Conservation (phyloP, 2,329 filamentous ascomycete species). For the Aspergillaceae sp. region DNA sequence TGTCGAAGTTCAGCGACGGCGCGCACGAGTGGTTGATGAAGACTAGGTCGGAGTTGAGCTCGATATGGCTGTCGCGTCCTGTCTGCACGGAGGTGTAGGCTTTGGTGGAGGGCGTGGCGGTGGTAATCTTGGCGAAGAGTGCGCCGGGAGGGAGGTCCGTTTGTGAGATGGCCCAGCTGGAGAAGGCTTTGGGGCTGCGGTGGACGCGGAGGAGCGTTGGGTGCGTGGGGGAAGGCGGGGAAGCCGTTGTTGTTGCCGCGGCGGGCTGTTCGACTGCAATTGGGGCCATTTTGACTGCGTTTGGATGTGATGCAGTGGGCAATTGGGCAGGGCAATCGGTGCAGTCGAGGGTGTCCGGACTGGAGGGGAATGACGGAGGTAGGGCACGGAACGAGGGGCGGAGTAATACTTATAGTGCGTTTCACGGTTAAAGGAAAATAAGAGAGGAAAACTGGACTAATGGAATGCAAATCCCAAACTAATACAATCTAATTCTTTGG, state of each 20-base stretch:
- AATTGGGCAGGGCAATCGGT: background rate
- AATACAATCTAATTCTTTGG: too few relatives aligned
- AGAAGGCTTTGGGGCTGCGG: constrained; percentile 26
- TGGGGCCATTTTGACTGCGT: constrained; percentile 12
- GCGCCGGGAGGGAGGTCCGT: constrained; percentile 43
- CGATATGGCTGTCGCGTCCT: constrained; percentile 42
- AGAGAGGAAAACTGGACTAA: too few relatives aligned
- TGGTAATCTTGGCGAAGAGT: constrained; percentile 42
- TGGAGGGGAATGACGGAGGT: background rate
- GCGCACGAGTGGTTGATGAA: constrained; percentile 51
- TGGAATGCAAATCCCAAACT: too few relatives aligned
- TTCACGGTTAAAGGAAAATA: too few relatives aligned
- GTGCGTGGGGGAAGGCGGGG: constrained; percentile 15
- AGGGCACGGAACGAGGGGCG: background rate
- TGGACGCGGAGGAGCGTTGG: constrained; percentile 20
- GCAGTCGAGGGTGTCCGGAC: too few relatives aligned
- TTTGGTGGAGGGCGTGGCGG: constrained; percentile 35
- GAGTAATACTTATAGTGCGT: too few relatives aligned
- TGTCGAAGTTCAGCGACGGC: constrained; percentile 48
- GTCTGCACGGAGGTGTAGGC: constrained; percentile 48
- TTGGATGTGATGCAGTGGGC: background rate
- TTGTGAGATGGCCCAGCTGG: constrained; percentile 38
- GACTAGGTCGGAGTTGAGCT: constrained; percentile 49
- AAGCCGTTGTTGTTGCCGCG: constrained; percentile 8
- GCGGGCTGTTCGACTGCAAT: constrained; percentile 8